Percentiles rank a stretch among this genome's conserved stretches.
These are phyloP conservation scores for Magnusiomyces ingens DNA, from an alignment of 1,139 yeast species.

Conservation along the genomic window DNA sequence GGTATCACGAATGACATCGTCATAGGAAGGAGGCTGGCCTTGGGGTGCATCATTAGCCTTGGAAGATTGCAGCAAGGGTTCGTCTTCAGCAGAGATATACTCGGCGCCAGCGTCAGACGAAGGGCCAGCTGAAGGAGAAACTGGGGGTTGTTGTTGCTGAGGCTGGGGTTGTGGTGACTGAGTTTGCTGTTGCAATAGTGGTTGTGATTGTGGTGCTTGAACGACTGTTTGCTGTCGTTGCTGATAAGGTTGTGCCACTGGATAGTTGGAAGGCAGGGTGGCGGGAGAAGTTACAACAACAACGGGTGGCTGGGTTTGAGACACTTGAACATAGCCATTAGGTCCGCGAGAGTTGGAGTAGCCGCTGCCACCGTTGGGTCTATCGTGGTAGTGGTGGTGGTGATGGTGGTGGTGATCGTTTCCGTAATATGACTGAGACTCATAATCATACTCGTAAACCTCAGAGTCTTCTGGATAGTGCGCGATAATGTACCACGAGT, in stretches of 20 bases:
- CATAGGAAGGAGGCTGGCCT: slow-evolving; percentile 9
- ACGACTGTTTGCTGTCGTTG: neutral
- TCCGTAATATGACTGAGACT: slow-evolving; percentile 4
- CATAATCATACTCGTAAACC: slow-evolving; percentile 8
- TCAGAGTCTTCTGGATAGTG: slow-evolving; percentile 33
- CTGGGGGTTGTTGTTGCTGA: neutral
- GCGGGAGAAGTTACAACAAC: neutral
- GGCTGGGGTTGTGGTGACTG: neutral
- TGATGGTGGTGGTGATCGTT: neutral
- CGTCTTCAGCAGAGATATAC: neutral
- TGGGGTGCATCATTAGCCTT: neutral
- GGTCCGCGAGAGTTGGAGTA: neutral
- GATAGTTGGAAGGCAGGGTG: neutral
- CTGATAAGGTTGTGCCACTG: neutral
- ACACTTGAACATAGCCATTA: neutral
- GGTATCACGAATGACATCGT: slow-evolving; percentile 10
- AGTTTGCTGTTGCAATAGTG: neutral
- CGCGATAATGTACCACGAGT: slow-evolving; percentile 41
- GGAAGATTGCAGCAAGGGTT: too few relatives aligned
- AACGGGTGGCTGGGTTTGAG: neutral
- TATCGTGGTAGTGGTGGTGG: neutral
- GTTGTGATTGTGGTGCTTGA: neutral
- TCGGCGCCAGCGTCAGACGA: neutral
- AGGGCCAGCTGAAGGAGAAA: neutral
- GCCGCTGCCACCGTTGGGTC: neutral